Conservation (phyloP, 140 eudicot genomes). For the Oenanthe javanica region DNA sequence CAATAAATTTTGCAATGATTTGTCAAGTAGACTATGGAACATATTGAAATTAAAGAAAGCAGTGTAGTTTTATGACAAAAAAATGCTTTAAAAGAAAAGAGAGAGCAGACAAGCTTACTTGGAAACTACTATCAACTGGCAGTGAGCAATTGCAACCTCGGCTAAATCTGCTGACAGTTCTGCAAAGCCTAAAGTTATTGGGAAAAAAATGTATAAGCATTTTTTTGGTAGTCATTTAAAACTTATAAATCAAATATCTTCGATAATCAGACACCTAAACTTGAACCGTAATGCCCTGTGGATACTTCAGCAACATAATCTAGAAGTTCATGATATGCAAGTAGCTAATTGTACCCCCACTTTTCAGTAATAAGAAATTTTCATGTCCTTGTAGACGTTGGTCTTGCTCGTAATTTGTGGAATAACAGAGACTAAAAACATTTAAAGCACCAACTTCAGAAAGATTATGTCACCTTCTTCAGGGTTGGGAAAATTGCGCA, state of each 20-base stretch:
- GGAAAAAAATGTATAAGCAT: background rate
- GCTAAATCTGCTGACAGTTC: constrained; percentile 84
- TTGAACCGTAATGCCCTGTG: background rate
- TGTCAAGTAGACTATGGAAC: background rate
- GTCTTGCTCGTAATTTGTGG: background rate
- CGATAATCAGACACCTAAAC: background rate
- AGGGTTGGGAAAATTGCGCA: constrained; percentile 59
- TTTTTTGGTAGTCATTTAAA: background rate
- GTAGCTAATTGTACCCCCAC: background rate
- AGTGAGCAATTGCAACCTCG: constrained; percentile 90
- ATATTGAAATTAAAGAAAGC: background rate
- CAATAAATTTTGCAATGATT: background rate
- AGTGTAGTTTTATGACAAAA: background rate
- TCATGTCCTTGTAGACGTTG: background rate
- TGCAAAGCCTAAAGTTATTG: constrained; percentile 64
- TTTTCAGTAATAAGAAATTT: background rate
- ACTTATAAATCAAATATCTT: background rate
- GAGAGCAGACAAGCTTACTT: constrained; percentile 47
- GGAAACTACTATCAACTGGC: constrained; percentile 90
- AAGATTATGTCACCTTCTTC: constrained; percentile 62
- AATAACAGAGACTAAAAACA: constrained; percentile 1
- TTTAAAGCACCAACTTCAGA: background rate
- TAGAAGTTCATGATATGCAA: background rate
- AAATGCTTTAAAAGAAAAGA: background rate
- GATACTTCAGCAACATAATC: background rate